Evolutionary conservation across 2,329 filamentous ascomycete species (phyloP), one percentile per base, ranked within the genome.

Genomic region (Xylariaceae sp.): DNA sequence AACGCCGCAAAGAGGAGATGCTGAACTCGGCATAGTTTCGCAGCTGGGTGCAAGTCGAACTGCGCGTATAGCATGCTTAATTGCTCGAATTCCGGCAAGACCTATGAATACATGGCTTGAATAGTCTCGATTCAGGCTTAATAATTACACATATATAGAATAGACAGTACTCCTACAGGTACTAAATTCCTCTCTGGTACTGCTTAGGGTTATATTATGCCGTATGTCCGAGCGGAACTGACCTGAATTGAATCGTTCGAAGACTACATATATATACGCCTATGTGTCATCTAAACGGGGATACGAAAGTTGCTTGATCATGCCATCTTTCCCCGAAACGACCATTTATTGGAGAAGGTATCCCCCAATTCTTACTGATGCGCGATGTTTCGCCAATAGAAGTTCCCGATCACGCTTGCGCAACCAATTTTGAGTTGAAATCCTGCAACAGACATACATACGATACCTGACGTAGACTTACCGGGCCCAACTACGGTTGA

Each of bases 1-100:
- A 86, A 71, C 74, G 76, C 40, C 65, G 65, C 43, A 79, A 76
- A 66, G 81, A 84, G 65, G 77, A 74, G 40, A 71, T 71, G 55
- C 67, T 74, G 59, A 58, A 59, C 18, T 56, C 56, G 20, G 43
- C 43, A 4, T 20, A 23, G 32, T 26, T 41, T 20, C 26, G 26
- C 7, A 3, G 16, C 14, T 29, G 19, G n/a, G 32, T 42, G 0
- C 29, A 56, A 19, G 40, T 32, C 44, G 20, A 29, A 5, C 26
- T 29, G 26, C 26, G n/a, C n/a, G n/a, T n/a, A n/a, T n/a, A n/a
- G n/a, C 23, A 26, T 26, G 23, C 23, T 26, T 3, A 37, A 16
- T 12, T 3, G 32, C 32, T 37, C 12, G 12, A 10, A 37, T 37
- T 37, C 14, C 32, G 14, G 3, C 32, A 37, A 37, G 32, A 10